Percentiles rank a stretch among this genome's conserved stretches.
phyloP scores from a whole-genome alignment of 1,139 yeast genomes.

The Cylindricascospora bacillispora region DNA sequence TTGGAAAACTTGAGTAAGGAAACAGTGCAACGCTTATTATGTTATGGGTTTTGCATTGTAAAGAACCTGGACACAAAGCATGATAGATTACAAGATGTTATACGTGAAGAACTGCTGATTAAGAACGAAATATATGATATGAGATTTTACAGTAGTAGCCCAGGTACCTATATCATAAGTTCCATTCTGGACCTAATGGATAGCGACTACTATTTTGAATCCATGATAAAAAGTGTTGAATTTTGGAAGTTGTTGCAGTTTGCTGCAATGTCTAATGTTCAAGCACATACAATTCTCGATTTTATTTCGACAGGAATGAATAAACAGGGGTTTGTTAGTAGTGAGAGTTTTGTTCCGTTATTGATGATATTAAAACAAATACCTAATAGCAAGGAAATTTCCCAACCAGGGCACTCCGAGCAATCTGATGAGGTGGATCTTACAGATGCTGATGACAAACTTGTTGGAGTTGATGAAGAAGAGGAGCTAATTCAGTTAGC shows the following conservation, averaged over 20 bases:
- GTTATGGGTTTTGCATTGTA: too few relatives aligned
- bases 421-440: too few relatives aligned
- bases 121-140: constrained; percentile 17
- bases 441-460: too few relatives aligned
- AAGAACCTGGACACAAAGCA: too few relatives aligned
- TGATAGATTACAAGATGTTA: constrained; percentile 2
- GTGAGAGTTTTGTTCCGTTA: constrained; percentile 46
- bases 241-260: constrained; percentile 55
- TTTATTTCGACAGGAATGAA: too few relatives aligned
- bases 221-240: constrained; percentile 34
- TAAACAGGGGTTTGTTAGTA: constrained; percentile 31
- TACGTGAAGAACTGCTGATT: constrained; percentile 17
- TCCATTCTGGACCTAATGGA: constrained; percentile 43
- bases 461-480: too few relatives aligned
- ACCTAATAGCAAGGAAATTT: constrained; percentile 27
- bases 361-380: constrained; percentile 68
- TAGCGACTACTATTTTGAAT: constrained; percentile 36
- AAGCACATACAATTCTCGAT: too few relatives aligned
- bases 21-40: too few relatives aligned
- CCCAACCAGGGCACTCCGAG: constrained; percentile 21
- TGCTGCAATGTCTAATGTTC: too few relatives aligned
- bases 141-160: constrained; percentile 21
- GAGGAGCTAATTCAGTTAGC: constrained; percentile 10
- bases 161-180: constrained; percentile 39
- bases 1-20: too few relatives aligned